Evolutionary conservation across 495 filamentous ascomycete genomes (phyloP).

Genomic region (Elaphomyces granulatus): DNA sequence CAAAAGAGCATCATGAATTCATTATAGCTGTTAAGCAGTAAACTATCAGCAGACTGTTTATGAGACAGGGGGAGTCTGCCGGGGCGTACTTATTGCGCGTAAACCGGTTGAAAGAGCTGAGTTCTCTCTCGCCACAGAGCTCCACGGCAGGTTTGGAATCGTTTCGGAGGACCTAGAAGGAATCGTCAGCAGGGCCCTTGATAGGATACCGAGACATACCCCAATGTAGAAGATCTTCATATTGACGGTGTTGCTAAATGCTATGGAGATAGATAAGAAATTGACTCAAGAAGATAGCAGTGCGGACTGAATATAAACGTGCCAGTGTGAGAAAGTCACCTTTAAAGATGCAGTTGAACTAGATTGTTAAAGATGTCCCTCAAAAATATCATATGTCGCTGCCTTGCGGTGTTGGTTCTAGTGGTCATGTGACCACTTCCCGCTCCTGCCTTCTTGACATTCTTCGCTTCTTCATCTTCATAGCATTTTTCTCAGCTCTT

Average conservation of each 20-base stretch:
- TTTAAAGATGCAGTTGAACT: no score
- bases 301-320: no score
- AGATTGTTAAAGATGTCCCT: no score
- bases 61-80: neutral
- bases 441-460: no score
- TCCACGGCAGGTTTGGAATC: constrained; percentile 64
- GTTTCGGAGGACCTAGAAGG: constrained; percentile 61
- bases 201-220: constrained; percentile 35
- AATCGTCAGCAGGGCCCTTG: constrained; percentile 2
- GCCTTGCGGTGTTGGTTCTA: no score
- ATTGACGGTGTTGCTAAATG: constrained; percentile 28
- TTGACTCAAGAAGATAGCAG: no score
- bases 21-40: constrained; percentile 27
- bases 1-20: constrained; percentile 42
- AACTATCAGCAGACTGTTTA: neutral
- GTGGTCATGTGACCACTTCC: no score
- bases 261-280: no score
- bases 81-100: constrained; percentile 49
- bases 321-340: no score
- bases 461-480: no score
- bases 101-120: constrained; percentile 69
- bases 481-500: no score
- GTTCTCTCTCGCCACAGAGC: constrained; percentile 65
- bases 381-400: no score
- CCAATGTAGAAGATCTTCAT: constrained; percentile 96